Conservation (phyloP, 441 rosid species). For the Arabidopsis lyrata region DNA sequence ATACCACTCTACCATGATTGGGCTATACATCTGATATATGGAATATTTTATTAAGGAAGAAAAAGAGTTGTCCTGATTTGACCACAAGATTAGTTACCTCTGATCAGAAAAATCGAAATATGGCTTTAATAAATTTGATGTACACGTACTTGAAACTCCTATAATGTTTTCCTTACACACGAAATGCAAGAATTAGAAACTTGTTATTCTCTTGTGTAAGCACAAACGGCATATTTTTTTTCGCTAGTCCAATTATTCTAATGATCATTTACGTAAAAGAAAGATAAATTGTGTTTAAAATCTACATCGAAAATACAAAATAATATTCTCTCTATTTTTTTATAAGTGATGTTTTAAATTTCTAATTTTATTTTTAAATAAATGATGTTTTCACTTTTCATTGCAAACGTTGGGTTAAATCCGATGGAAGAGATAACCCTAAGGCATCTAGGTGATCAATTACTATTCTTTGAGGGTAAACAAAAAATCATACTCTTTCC, state of each 20-base stretch:
- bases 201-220: too few relatives aligned
- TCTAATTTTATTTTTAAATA: too few relatives aligned
- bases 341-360: too few relatives aligned
- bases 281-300: background rate
- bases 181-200: conserved; percentile 2
- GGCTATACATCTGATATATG: background rate
- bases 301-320: background rate
- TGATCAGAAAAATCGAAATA: conserved; percentile 8
- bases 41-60: background rate
- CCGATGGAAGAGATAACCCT: conserved; percentile 33
- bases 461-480: conserved; percentile 32
- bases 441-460: conserved; percentile 38
- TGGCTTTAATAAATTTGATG: conserved; percentile 2
- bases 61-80: conserved; percentile 7
- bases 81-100: conserved; percentile 7
- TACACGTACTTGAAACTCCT: conserved; percentile 1
- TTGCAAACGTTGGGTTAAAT: too few relatives aligned
- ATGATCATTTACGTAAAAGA: background rate
- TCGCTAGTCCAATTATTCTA: background rate
- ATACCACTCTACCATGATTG: background rate
- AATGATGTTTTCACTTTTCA: too few relatives aligned
- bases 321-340: too few relatives aligned
- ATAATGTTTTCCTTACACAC: background rate
- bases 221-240: background rate
- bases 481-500: too few relatives aligned